Conservation (phyloP, 192 early-diverging fungal genomes). For the Entomortierella beljakovae region DNA sequence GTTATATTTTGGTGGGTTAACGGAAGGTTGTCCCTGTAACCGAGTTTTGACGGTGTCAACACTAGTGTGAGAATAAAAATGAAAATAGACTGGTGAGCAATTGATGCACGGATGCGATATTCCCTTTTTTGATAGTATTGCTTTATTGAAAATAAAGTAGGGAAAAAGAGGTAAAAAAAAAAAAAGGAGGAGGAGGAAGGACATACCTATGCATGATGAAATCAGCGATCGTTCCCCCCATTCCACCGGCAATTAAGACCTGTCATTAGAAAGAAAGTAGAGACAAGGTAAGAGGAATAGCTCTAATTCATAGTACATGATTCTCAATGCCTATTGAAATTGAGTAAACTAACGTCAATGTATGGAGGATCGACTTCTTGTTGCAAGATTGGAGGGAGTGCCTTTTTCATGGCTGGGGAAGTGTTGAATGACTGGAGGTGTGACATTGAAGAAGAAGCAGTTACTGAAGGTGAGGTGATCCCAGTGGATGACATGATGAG, state of each 20-base stretch:
- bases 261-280: not conserved
- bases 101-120: conserved; percentile 8
- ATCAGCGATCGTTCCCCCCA: conserved; percentile 65
- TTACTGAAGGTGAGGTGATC: conserved; percentile 24
- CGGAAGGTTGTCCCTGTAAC: conserved; percentile 64
- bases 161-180: not conserved
- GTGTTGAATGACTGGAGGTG: conserved; percentile 38
- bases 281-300: not conserved
- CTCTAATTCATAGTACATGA: too few relatives aligned
- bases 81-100: not conserved
- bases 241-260: conserved; percentile 63
- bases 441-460: conserved; percentile 15
- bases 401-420: conserved; percentile 24
- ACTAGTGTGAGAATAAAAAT: conserved; percentile 4
- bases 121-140: not conserved
- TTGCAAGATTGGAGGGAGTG: conserved; percentile 11
- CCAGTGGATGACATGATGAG: conserved; percentile 33
- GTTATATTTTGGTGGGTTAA: conserved; percentile 60
- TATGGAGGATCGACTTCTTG: conserved; percentile 34
- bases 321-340: too few relatives aligned
- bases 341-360: conserved; percentile 22
- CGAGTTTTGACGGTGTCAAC: conserved; percentile 69
- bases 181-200: not conserved
- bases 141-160: too few relatives aligned
- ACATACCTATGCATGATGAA: conserved; percentile 66